These are phyloP conservation scores for Sarocladium brachiariae DNA, from an alignment of 2,329 filamentous ascomycete genomes.

Conservation along the genomic window DNA sequence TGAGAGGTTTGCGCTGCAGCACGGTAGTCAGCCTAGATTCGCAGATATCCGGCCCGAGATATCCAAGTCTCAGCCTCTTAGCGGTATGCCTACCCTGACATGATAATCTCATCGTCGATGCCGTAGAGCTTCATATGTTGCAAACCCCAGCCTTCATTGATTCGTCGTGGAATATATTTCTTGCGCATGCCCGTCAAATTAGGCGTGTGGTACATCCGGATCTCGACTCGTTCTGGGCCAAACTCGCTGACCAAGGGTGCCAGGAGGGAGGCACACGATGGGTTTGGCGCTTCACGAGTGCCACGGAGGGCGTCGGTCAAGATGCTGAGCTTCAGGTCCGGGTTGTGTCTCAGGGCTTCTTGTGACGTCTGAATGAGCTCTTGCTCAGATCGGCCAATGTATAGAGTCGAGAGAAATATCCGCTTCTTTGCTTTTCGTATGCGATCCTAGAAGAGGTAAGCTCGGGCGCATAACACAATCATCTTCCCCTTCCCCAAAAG, in stretches of 20 bases:
- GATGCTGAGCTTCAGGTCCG: conserved; percentile 74
- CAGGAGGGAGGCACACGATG: conserved; percentile 83
- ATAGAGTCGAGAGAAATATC: conserved; percentile 92
- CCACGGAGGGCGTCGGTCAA: conserved; percentile 87
- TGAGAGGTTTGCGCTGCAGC: conserved; percentile 70
- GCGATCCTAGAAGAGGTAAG: conserved; percentile 51
- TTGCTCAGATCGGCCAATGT: conserved; percentile 88
- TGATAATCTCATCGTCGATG: conserved; percentile 88
- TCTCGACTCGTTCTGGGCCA: conserved; percentile 74
- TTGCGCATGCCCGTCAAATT: conserved; percentile 87
- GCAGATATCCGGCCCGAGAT: too few species aligned
- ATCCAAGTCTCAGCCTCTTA: too few species aligned
- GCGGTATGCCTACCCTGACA: conserved; percentile 74
- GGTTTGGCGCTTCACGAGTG: conserved; percentile 78
- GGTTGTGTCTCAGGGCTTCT: conserved; percentile 66
- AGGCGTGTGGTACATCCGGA: conserved; percentile 97
- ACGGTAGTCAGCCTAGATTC: not conserved
- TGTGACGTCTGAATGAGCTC: conserved; percentile 78
- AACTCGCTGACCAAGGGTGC: conserved; percentile 80
- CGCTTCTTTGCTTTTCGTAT: conserved; percentile 71
- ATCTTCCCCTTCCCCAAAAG: not conserved
- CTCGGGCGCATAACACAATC: not conserved
- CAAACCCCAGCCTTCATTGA: conserved; percentile 97
- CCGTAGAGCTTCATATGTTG: conserved; percentile 99
- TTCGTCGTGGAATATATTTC: conserved; percentile 73